Percentiles rank a stretch among this genome's conserved stretches.
These are phyloP conservation scores for Aureobasidium sp. DNA, from an alignment of 2,329 filamentous ascomycete genomes.

Conservation along the genomic window DNA sequence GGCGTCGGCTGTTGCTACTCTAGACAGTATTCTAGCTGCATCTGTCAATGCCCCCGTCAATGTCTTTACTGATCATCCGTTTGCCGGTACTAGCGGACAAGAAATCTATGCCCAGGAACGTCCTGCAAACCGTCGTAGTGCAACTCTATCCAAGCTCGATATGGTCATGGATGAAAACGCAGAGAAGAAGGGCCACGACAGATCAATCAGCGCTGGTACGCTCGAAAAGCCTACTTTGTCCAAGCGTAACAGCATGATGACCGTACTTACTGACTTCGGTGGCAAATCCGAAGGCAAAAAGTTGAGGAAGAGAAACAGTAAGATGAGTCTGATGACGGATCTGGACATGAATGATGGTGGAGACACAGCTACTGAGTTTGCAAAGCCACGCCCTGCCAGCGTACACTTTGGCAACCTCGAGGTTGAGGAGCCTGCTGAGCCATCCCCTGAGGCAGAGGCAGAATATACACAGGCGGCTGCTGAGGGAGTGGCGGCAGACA, in stretches of 20 bases:
- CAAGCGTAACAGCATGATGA: constrained; percentile 27
- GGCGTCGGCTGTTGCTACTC: constrained; percentile 77
- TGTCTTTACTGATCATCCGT: constrained; percentile 85
- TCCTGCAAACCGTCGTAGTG: constrained; percentile 23
- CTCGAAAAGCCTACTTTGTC: constrained; percentile 18
- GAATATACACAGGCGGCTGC: constrained; percentile 18
- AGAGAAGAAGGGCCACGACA: constrained; percentile 11
- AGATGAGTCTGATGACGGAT: constrained; percentile 25
- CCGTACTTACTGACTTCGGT: constrained; percentile 27
- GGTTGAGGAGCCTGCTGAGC: not conserved
- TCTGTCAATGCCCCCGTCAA: constrained; percentile 80
- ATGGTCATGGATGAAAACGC: not conserved
- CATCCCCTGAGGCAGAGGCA: not conserved
- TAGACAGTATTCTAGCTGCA: constrained; percentile 88
- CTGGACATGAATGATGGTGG: constrained; percentile 20
- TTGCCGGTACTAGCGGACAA: constrained; percentile 65
- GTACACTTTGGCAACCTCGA: not conserved
- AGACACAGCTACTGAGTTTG: constrained; percentile 2
- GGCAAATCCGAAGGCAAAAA: constrained; percentile 25
- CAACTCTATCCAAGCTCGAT: constrained; percentile 9
- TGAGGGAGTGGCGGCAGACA: constrained; percentile 28
- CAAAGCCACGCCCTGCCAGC: constrained; percentile 5
- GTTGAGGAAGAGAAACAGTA: constrained; percentile 29
- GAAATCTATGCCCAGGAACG: constrained; percentile 61
- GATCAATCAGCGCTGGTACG: constrained; percentile 17